Base-by-base conservation (phyloP, 2,329 filamentous ascomycete species). In the Colletotrichum chlorophyti region DNA sequence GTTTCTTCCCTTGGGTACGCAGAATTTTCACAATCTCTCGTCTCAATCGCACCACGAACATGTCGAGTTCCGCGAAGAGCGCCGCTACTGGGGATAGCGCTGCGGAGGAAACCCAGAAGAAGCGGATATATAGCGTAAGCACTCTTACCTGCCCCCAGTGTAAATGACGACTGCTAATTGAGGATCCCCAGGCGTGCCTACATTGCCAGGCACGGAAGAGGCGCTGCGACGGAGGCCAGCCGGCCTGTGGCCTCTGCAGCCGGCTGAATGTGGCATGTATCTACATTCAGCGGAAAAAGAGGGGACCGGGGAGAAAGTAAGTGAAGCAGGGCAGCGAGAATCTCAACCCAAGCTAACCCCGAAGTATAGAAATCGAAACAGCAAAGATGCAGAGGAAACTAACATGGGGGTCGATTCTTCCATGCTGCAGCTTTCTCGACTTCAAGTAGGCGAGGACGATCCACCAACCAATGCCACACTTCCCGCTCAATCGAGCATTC, bases 221-320 rank as follows among this genome's bases (percentile, higher is more conserved):
- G 11, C 51, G 57, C 12, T 62, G 60, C 21, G 60, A 62, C 15
- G 60, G 57, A 4, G 26, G 27, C 15, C 42, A 43, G n/a, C 60
- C 60, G 10, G 19, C 35, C 4, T 62, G 60, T 9, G 51, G 55
- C 27, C 34, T 53, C 5, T 62, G 60, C 26, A 31, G 23, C 6
- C 46, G 29, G 9, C 31, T 48, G 2, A 29, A 38, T 15, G 46
- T 60, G 9, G n/a, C 42, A 1, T 62, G 60, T 26, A 23, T 57
- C 11, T 62, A 62, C 14, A 38, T 41, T 5, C 49, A 55, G 12
- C 40, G 47, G 23, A 47, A 31, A n/a, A 60, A 53, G 29, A 47
- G 60, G 26, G 60, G 60, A 6, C 57, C 57, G 7, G 60, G 60
- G 5, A 49, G 48, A 26, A 58, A 51, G 60, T 60, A 6, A 41